phyloP scores from a whole-genome alignment of 768 basidiomycete species.

The Tulasnella sp. region DNA sequence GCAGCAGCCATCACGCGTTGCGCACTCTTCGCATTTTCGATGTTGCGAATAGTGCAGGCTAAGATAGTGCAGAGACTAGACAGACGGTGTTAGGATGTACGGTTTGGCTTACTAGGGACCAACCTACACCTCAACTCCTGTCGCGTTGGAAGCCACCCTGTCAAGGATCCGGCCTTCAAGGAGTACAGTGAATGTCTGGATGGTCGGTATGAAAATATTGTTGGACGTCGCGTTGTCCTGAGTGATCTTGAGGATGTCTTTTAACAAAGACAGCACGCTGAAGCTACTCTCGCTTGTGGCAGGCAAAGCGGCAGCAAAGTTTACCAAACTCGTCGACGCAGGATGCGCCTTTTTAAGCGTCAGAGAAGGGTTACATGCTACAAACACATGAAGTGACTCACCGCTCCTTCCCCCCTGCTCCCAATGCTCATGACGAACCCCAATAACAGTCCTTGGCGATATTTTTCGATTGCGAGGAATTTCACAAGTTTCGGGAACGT shows the following conservation, averaged over 20 bases:
- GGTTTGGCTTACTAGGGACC: conserved; percentile 9
- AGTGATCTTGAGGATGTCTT: conserved; percentile 44
- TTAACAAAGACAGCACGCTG: conserved; percentile 36
- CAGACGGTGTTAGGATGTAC: conserved; percentile 14
- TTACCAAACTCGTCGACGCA: conserved; percentile 46
- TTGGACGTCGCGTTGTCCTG: conserved; percentile 50
- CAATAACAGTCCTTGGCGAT: conserved; percentile 48
- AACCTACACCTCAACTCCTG: conserved; percentile 44
- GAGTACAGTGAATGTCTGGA: conserved; percentile 64
- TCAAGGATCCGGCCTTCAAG: conserved; percentile 56
- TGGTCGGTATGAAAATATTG: conserved; percentile 63
- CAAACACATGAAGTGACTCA: conserved; percentile 32
- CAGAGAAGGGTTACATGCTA: conserved; percentile 17
- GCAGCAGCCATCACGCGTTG: conserved; percentile 70
- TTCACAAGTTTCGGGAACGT: conserved; percentile 63
- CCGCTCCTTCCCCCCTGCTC: conserved; percentile 76
- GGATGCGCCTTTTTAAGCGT: conserved; percentile 48
- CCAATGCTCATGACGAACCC: conserved; percentile 73
- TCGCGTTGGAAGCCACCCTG: conserved; percentile 34
- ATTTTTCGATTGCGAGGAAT: conserved; percentile 50
- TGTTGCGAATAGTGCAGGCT: conserved; percentile 46
- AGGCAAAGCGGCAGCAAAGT: conserved; percentile 46
- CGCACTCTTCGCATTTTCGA: conserved; percentile 65
- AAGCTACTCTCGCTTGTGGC: conserved; percentile 23
- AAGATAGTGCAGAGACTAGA: conserved; percentile 46